These are phyloP conservation scores for Glutinoglossum americanum DNA, from an alignment of 495 filamentous ascomycete genomes.

Conservation along the genomic window DNA sequence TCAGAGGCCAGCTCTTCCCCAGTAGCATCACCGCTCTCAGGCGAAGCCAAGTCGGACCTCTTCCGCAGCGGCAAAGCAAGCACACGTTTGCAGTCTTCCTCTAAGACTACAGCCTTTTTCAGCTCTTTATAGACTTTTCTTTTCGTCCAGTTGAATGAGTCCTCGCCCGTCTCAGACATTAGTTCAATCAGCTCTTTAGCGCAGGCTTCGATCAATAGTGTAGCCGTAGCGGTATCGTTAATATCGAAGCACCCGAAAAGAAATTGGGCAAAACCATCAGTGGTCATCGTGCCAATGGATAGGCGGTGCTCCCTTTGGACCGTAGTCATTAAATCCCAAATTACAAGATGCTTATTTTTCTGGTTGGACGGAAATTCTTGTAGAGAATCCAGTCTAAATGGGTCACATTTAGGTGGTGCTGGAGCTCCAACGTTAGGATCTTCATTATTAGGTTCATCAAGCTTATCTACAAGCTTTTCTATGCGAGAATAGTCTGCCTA, in stretches of 20 bases:
- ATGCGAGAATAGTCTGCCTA: not conserved
- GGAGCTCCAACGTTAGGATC: not conserved
- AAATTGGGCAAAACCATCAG: not conserved
- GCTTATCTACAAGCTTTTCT: not conserved
- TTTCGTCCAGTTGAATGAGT: not conserved
- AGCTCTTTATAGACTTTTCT: not conserved
- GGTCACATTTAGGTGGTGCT: not conserved
- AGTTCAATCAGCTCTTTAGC: not conserved
- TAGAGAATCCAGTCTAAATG: not conserved
- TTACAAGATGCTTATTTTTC: not conserved
- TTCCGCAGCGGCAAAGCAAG: not conserved
- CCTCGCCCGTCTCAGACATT: not conserved
- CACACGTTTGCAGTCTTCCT: not conserved
- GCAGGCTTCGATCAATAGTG: not conserved
- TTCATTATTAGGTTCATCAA: not conserved
- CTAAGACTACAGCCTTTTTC: not conserved
- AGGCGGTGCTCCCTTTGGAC: not conserved
- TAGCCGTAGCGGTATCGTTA: not conserved
- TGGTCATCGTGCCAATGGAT: not conserved
- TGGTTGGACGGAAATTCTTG: not conserved
- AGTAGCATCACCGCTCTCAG: not conserved
- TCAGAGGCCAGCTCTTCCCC: not conserved
- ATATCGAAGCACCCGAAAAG: not conserved
- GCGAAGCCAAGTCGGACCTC: not conserved
- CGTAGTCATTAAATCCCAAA: not conserved